phyloP scores from a whole-genome alignment of 768 basidiomycete species.

The Lepiota venenata region DNA sequence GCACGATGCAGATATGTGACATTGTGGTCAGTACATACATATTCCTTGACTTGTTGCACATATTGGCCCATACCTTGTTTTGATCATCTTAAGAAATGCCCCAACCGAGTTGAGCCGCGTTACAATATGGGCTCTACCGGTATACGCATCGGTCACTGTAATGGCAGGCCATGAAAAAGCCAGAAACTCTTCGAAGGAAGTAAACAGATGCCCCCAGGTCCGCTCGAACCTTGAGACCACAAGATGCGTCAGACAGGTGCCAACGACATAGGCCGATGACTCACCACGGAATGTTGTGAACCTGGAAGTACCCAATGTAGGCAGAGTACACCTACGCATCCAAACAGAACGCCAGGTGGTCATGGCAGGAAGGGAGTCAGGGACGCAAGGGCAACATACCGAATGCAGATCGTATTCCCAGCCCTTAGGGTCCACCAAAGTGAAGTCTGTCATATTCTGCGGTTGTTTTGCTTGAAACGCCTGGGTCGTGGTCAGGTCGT shows the following conservation, averaged over 20 bases:
- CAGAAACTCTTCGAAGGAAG: conserved; percentile 76
- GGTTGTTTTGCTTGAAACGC: background rate
- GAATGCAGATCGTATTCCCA: conserved; percentile 84
- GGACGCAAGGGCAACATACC: conserved; percentile 38
- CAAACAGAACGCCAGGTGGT: background rate
- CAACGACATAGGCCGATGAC: conserved; percentile 1
- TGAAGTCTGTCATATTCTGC: conserved; percentile 58
- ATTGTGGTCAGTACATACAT: background rate
- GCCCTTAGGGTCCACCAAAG: conserved; percentile 68
- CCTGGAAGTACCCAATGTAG: conserved; percentile 78
- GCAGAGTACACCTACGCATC: conserved; percentile 55
- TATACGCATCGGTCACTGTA: conserved; percentile 67
- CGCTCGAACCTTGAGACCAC: conserved; percentile 61
- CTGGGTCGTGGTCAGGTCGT: background rate
- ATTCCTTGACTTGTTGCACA: background rate
- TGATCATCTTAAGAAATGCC: conserved; percentile 83
- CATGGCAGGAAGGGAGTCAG: conserved; percentile 2
- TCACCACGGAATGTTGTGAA: conserved; percentile 66
- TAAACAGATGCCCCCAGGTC: conserved; percentile 77
- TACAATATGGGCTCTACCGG: conserved; percentile 75
- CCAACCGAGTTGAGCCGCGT: conserved; percentile 69
- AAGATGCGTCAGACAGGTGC: background rate
- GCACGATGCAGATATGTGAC: conserved; percentile 10
- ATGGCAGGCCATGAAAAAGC: conserved; percentile 83
- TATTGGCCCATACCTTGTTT: conserved; percentile 52